phyloP scores from a whole-genome alignment of 176 grass and related monocot genomes.

The Aegilops umbellulata region DNA sequence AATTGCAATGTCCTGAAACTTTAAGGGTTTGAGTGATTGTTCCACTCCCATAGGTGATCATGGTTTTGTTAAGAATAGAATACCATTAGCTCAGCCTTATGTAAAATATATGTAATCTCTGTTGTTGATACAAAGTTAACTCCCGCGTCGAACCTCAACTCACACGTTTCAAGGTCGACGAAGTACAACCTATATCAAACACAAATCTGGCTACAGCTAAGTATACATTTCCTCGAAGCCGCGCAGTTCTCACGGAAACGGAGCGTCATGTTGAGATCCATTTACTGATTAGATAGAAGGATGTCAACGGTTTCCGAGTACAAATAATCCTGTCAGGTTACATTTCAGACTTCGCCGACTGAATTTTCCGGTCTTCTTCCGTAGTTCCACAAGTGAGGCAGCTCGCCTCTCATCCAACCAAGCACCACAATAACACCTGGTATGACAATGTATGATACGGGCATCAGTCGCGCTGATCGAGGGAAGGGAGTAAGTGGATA shows the following conservation, averaged over 20 bases:
- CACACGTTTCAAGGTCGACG: background rate
- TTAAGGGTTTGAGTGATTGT: no score
- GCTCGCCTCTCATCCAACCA: constrained; percentile 81
- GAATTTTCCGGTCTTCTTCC: constrained; percentile 42
- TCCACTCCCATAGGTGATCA: no score
- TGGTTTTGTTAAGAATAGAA: no score
- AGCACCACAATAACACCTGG: constrained; percentile 75
- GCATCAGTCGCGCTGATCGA: background rate
- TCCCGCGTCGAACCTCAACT: background rate
- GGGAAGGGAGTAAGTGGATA: background rate
- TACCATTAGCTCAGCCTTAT: no score
- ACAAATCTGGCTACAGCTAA: background rate
- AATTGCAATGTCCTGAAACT: no score
- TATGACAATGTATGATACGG: background rate
- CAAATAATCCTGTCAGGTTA: background rate
- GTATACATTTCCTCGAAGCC: no score
- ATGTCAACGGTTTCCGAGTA: background rate
- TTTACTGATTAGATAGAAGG: background rate
- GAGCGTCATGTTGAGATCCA: background rate
- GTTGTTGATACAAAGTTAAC: background rate
- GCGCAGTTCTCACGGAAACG: no score
- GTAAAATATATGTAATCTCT: background rate
- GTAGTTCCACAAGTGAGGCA: constrained; percentile 83
- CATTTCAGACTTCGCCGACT: constrained; percentile 42
- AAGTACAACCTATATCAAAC: background rate